Evolutionary conservation across 2,329 filamentous ascomycete species (phyloP).

Genomic region (Colletotrichum filicis): DNA sequence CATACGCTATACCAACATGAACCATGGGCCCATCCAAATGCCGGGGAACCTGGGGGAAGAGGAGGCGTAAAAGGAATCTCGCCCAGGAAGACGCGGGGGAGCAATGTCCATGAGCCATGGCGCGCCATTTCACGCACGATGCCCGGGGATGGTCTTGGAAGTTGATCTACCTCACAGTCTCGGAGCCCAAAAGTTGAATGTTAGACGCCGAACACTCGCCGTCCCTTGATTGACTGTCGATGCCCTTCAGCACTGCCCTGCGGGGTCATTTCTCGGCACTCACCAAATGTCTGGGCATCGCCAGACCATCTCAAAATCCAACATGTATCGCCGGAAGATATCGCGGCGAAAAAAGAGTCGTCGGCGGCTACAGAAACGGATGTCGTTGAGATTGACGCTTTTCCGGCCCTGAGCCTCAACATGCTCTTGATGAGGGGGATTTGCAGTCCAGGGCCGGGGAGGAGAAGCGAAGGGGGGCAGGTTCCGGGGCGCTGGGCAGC

Average conservation of each 20-base stretch:
- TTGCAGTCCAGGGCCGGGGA: constrained; percentile 5
- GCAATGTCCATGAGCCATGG: background rate
- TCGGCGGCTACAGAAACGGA: background rate
- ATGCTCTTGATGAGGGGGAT: constrained; percentile 18
- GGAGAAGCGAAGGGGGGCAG: background rate
- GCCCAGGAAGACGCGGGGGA: constrained; percentile 18
- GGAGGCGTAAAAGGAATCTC: constrained; percentile 23
- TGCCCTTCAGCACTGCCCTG: constrained; percentile 32
- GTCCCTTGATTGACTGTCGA: constrained; percentile 19
- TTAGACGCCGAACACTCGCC: constrained; percentile 23
- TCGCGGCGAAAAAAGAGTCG: background rate
- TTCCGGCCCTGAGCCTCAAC: constrained; percentile 26
- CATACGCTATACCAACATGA: constrained; percentile 2
- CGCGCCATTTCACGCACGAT: constrained; percentile 1
- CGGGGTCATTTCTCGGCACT: constrained; percentile 28
- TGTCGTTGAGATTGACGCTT: constrained; percentile 31
- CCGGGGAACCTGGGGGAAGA: constrained; percentile 15
- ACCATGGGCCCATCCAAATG: constrained; percentile 15
- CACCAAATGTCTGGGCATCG: constrained; percentile 26
- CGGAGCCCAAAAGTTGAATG: constrained; percentile 29
- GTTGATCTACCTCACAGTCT: constrained; percentile 6
- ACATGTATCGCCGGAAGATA: background rate
- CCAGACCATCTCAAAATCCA: background rate
- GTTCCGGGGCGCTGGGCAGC: constrained; percentile 21
- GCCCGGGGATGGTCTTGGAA: background rate